phyloP scores from a whole-genome alignment of 2,329 filamentous ascomycete species.

The Colletotrichum caudatum region DNA sequence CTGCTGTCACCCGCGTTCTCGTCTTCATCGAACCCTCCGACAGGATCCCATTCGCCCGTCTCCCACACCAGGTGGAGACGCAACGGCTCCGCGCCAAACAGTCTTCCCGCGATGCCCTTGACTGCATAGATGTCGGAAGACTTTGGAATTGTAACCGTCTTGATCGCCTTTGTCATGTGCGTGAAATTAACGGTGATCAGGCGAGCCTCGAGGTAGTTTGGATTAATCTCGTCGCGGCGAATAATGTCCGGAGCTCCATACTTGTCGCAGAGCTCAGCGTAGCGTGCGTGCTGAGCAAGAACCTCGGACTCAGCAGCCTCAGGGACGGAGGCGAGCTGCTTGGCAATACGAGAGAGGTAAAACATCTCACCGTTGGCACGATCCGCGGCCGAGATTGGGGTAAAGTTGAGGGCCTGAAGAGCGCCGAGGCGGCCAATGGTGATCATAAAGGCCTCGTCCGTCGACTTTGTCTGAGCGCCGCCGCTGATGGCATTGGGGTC shows the following conservation, averaged over 20 bases:
- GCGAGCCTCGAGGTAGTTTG: slow-evolving; percentile 84
- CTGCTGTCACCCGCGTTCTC: slow-evolving; percentile 63
- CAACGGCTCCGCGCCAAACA: slow-evolving; percentile 76
- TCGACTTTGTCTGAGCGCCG: slow-evolving; percentile 59
- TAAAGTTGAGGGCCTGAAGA: slow-evolving; percentile 80
- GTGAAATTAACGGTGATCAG: slow-evolving; percentile 74
- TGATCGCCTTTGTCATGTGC: slow-evolving; percentile 45
- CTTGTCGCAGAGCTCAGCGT: slow-evolving; percentile 76
- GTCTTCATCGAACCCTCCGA: slow-evolving; percentile 71
- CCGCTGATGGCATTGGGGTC: slow-evolving; percentile 50
- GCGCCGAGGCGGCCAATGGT: slow-evolving; percentile 79
- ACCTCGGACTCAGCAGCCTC: slow-evolving; percentile 67
- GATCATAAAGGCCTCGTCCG: slow-evolving; percentile 91
- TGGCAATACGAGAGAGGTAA: slow-evolving; percentile 86
- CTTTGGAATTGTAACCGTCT: slow-evolving; percentile 72
- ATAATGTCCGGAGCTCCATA: slow-evolving; percentile 79
- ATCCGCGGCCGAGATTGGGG: slow-evolving; percentile 77
- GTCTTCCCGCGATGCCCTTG: slow-evolving; percentile 79
- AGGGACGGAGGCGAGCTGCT: slow-evolving; percentile 74
- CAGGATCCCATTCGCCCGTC: slow-evolving; percentile 90
- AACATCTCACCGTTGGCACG: slow-evolving; percentile 91
- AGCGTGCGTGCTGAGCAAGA: slow-evolving; percentile 76
- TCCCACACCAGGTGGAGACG: slow-evolving; percentile 81
- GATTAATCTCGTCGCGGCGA: slow-evolving; percentile 71
- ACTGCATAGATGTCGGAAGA: slow-evolving; percentile 85